Base-by-base conservation (phyloP, 2,329 filamentous ascomycete genomes). In the Aspergillus pseudoglaucus region DNA sequence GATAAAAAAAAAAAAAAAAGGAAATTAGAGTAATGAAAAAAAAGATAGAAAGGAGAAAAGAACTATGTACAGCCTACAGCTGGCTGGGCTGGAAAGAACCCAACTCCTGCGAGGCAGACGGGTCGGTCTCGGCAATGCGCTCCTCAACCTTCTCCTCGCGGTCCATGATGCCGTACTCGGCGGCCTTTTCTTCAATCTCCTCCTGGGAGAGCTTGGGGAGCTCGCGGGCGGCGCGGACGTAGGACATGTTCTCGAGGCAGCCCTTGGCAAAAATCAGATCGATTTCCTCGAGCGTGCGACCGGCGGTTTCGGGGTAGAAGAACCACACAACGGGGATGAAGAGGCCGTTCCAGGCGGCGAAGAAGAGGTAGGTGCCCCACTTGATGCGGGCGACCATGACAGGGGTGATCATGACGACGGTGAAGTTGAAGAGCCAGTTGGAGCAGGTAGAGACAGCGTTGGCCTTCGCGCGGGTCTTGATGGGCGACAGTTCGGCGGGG, bases 281-380 rank as follows among this genome's bases (percentile, higher is more conserved):
- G 33, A 61, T 53, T 39, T 62, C 59, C 45, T 62, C 59, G 20
- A 62, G 46, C 14, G 47, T 51, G 33, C 59, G 57, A 8, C 56
- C 51, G 22, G 59, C 57, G n/a, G 59, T 59, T 44, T 62, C 59
- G 2, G 56, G 55, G 42, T 60, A 61, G 53, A 60, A 62, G 48
- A 64, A 63, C 37, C 52, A 63, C 38, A 60, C 52, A 27, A 57
- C 38, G 3, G 59, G 59, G 14, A 61, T 47, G 45, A 56, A 57
- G 22, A 37, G 15, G 33, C 51, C 53, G 51, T 59, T 56, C 42
- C 58, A 37, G 4, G 48, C 45, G 10, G 58, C 58, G 12, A 42
- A 42, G 40, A 42, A 42, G 22, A 42, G 40, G 40, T 42, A 42
- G 40, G 40, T 42, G 15, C 40, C 40, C 40, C 40, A 42, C 3